Evolutionary conservation across 306 rosid genomes (phyloP).

Genomic region (Inga laurina): DNA sequence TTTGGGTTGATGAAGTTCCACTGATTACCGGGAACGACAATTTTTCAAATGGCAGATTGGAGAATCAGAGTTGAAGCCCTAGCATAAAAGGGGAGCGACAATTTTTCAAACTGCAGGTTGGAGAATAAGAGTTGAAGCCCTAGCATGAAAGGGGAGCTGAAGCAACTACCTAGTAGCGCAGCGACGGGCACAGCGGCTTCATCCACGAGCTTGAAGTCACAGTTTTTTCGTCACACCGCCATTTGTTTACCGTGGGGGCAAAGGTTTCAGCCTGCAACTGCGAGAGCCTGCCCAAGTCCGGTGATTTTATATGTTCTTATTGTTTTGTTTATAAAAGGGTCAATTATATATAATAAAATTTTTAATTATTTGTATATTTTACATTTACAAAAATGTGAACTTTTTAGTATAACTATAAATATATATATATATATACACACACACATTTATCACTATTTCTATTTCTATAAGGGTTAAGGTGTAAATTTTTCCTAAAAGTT

Average conservation of each 20-base stretch:
- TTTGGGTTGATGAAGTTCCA: background rate
- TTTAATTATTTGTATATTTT: too few species aligned
- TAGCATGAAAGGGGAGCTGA: background rate
- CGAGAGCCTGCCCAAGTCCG: background rate
- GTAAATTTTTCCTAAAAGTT: too few species aligned
- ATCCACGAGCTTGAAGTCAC: background rate
- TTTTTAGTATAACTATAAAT: too few species aligned
- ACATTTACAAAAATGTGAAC: too few species aligned
- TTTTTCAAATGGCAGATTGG: background rate
- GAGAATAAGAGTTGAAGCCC: background rate
- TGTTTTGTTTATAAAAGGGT: background rate
- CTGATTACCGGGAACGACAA: background rate
- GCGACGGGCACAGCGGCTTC: background rate
- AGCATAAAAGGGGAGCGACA: background rate
- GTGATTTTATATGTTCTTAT: background rate
- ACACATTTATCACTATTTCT: too few species aligned
- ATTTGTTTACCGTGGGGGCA: background rate
- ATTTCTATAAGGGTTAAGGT: too few species aligned
- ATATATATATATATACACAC: too few species aligned
- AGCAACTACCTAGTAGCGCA: background rate
- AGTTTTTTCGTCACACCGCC: background rate
- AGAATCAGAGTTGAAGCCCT: background rate
- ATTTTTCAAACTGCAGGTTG: background rate
- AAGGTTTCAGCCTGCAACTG: background rate
- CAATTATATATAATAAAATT: too few species aligned